phyloP scores from a whole-genome alignment of 345 rosid genomes.

The Hibiscus mutabilis region DNA sequence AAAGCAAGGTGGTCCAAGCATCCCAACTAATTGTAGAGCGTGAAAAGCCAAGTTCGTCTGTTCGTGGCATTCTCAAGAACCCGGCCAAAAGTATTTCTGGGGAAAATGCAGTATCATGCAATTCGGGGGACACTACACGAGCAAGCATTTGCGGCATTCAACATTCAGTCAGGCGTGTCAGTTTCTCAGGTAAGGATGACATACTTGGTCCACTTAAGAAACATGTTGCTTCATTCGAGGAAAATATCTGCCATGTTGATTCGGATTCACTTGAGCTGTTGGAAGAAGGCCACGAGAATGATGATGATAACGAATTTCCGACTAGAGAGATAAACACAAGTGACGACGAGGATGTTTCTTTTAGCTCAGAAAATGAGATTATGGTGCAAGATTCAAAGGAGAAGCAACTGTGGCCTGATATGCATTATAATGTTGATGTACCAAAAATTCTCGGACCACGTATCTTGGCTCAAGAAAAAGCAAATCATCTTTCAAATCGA shows the following conservation, averaged over 20 bases:
- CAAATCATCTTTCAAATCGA: constrained; percentile 22
- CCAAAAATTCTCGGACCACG: constrained; percentile 18
- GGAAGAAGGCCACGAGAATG: constrained; percentile 16
- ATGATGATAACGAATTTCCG: constrained; percentile 13
- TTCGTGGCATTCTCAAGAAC: constrained; percentile 43
- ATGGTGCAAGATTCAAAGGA: constrained; percentile 16
- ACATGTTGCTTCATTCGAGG: constrained; percentile 7
- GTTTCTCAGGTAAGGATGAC: constrained; percentile 34
- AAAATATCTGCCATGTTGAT: constrained; percentile 19
- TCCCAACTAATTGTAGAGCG: constrained; percentile 21
- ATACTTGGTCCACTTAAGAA: constrained; percentile 14
- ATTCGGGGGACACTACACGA: constrained; percentile 16
- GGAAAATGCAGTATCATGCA: constrained; percentile 19
- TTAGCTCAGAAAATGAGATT: constrained; percentile 19
- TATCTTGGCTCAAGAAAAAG: constrained; percentile 17
- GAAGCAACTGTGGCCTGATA: constrained; percentile 19
- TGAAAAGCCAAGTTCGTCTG: constrained; percentile 20
- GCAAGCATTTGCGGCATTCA: constrained; percentile 20
- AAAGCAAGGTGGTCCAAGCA: constrained; percentile 15
- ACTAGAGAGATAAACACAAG: constrained; percentile 9
- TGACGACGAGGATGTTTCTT: constrained; percentile 19
- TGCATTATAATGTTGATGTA: constrained; percentile 1
- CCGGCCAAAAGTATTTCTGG: constrained; percentile 20
- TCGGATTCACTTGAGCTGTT: constrained; percentile 22
- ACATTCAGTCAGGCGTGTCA: constrained; percentile 34